Base-by-base conservation (phyloP, 225 moss, liverwort and hornwort species). In the Antitrichia curtipendula region DNA sequence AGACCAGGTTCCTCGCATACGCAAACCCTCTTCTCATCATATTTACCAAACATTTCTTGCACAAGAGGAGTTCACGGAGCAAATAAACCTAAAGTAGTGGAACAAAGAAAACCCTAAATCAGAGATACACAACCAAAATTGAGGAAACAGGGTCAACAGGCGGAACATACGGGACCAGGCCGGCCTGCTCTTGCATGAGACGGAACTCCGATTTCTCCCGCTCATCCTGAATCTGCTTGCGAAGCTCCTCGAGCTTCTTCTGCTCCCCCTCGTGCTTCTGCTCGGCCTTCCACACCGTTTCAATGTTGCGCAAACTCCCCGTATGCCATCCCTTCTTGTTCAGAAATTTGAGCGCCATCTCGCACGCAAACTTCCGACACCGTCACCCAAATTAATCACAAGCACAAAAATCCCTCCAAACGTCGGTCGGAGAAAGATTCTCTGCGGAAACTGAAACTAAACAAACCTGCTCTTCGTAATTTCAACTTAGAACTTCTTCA, bases 291-390 rank as follows among this genome's bases (percentile, higher is more conserved):
- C 98, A 99, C 38, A 99, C 98, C 52, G 86, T 97, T 75, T 99
- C 98, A 21, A 99, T 94, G 87, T 99, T 99, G 87, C 93, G 92
- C 89, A 99, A 91, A 90, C 98, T 99, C 75, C 98, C 98, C 62
- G 98, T 99, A 47, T 99, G 98, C 98, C 98, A 99, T 82, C 98
- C 98, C 91, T 97, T 99, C 90, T 99, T 99, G 87, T 97, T 99
- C 89, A 99, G 73, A 93, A 99, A 99, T 88, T 97, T 99, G 84
- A 99, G 93, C 62, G 98, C 98, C 98, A 99, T 99, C 82, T 50
- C 82, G 78, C 78, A 52, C 71, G 13, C 84, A 84, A 88, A 57
- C 75, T 68, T 61, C 59, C 27, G 49, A 71, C 57, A 49, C 81
- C 38, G 52, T 63, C 79, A 50, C 83, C 79, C 70, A 78, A 78